Conservation (phyloP, 768 basidiomycete genomes). For the Kwoniella europaea region DNA sequence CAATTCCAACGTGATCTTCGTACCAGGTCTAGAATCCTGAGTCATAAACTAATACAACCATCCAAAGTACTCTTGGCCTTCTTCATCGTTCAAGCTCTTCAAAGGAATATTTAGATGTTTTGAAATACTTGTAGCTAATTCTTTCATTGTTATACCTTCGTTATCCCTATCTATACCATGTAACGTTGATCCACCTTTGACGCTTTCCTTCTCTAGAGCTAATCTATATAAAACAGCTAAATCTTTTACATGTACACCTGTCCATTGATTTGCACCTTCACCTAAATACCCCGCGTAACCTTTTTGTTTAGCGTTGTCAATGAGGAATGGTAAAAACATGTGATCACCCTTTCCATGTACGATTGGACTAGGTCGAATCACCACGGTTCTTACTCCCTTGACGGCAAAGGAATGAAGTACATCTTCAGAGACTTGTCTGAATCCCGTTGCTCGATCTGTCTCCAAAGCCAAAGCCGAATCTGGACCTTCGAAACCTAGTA, state of each 20-base stretch:
- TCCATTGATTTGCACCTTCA: conserved; percentile 33
- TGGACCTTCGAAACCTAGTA: not conserved
- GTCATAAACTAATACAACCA: conserved; percentile 13
- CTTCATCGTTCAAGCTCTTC: conserved; percentile 1
- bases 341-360: conserved; percentile 22
- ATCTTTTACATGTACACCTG: conserved; percentile 41
- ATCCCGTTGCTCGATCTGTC: not conserved
- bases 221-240: conserved; percentile 38
- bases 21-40: not conserved
- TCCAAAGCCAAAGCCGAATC: too few relatives aligned
- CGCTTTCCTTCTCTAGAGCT: conserved; percentile 37
- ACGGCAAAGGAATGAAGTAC: conserved; percentile 16
- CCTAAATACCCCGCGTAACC: conserved; percentile 25
- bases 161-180: conserved; percentile 29
- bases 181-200: conserved; percentile 9
- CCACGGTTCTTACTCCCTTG: conserved; percentile 26
- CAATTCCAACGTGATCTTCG: conserved; percentile 20
- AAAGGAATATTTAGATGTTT: conserved; percentile 15
- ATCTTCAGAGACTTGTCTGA: conserved; percentile 15
- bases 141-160: conserved; percentile 13
- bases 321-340: conserved; percentile 28
- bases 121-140: conserved; percentile 32
- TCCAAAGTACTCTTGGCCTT: conserved; percentile 11
- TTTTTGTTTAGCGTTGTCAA: conserved; percentile 19
- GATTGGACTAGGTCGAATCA: not conserved